Evolutionary conservation across 2,329 filamentous ascomycete genomes (phyloP).

Genomic region (Teratosphaeria pseudoeucalypti): DNA sequence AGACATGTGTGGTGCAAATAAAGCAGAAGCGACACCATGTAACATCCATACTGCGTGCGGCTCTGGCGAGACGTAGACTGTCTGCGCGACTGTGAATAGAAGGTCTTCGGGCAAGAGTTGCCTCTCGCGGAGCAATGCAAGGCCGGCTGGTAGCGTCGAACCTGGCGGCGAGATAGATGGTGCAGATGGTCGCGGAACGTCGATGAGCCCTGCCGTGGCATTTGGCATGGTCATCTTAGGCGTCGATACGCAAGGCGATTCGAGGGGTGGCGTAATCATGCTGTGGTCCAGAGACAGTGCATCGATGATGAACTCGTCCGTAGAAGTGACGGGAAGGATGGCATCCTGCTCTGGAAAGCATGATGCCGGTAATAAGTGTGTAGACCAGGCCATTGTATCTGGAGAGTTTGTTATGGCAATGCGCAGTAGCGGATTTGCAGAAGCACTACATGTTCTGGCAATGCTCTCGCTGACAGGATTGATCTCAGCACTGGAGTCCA

Average conservation of each 20-base stretch:
- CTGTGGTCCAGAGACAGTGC: not conserved
- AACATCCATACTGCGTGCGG: not conserved
- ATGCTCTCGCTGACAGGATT: not conserved
- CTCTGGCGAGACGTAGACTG: not conserved
- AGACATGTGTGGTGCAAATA: not conserved
- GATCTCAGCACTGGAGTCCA: not conserved
- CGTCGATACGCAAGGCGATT: not conserved
- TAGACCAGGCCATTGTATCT: not conserved
- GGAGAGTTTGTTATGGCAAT: not conserved
- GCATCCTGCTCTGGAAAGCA: not conserved
- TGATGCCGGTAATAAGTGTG: not conserved
- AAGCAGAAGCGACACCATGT: not conserved
- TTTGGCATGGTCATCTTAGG: not conserved
- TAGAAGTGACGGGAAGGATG: not conserved
- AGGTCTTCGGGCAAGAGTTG: not conserved
- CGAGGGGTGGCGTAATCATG: not conserved
- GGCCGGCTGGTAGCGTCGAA: not conserved
- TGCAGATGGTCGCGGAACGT: not conserved
- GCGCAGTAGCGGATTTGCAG: not conserved
- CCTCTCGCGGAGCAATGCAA: not conserved
- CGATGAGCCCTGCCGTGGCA: not conserved
- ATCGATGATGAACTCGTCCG: not conserved
- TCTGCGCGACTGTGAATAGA: not conserved
- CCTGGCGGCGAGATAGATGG: not conserved
- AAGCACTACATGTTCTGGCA: not conserved